These are phyloP conservation scores for Plasmodium vivax DNA, from an alignment of 169 alveolate genomes.

Conservation along the genomic window DNA sequence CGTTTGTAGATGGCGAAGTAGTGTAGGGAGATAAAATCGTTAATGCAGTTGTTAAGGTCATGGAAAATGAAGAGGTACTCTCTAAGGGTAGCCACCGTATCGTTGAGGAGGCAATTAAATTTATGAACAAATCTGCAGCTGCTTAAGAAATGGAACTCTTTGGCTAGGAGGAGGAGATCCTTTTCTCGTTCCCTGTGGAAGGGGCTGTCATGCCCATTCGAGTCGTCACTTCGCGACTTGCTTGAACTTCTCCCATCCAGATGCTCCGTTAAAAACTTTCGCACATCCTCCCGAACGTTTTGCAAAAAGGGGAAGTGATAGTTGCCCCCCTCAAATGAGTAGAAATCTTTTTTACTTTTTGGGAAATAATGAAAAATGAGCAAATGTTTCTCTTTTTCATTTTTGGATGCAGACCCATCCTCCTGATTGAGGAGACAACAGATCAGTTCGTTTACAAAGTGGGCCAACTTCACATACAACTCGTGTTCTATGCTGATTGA, in stretches of 20 bases:
- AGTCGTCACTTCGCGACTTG: slow-evolving; percentile 3
- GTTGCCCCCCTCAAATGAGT: slow-evolving; percentile 13
- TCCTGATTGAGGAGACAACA: slow-evolving; percentile 12
- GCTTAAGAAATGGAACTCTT: slow-evolving; percentile 30
- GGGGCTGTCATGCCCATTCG: neutral
- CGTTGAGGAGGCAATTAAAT: slow-evolving; percentile 23
- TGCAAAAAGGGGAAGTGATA: slow-evolving; percentile 38
- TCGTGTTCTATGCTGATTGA: slow-evolving; percentile 51
- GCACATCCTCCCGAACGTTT: neutral
- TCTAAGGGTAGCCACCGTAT: slow-evolving; percentile 17
- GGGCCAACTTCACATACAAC: slow-evolving; percentile 15
- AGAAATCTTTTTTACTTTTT: slow-evolving; percentile 61
- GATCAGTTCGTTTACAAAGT: slow-evolving; percentile 22
- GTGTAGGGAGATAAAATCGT: slow-evolving; percentile 26
- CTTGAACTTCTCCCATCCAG: neutral
- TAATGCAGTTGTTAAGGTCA: slow-evolving; percentile 25
- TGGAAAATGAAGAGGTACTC: slow-evolving; percentile 26
- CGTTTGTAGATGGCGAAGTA: slow-evolving; percentile 32
- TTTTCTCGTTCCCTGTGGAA: slow-evolving; percentile 20
- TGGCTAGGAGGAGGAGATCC: neutral
- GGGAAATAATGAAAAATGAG: slow-evolving; percentile 48
- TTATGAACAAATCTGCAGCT: slow-evolving; percentile 21
- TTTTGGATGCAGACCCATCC: neutral
- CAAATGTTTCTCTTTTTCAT: slow-evolving; percentile 51
- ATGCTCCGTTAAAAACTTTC: slow-evolving; percentile 20